These are phyloP conservation scores for Excoecaria agallocha DNA, from an alignment of 345 rosid species.

Conservation along the genomic window DNA sequence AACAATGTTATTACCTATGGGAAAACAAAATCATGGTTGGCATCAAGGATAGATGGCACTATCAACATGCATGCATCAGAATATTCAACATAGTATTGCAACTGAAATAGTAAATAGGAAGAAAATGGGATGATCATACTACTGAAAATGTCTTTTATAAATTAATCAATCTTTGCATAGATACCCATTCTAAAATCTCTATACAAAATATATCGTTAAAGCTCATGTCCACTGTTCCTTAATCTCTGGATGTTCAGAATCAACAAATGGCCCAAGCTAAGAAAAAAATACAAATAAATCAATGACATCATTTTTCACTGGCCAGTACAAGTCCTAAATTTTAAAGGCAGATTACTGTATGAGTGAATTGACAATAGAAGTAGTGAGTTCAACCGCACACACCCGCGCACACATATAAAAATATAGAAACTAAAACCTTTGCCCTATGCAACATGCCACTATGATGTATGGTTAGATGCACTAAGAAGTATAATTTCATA, in stretches of 20 bases:
- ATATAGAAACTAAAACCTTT: too few species aligned
- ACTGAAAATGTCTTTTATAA: slow-evolving; percentile 4
- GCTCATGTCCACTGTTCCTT: slow-evolving; percentile 56
- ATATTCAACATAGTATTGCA: too few species aligned
- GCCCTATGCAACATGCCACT: too few species aligned
- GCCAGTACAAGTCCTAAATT: not conserved
- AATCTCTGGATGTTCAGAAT: slow-evolving; percentile 83
- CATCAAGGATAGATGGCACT: slow-evolving; percentile 83
- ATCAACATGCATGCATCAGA: slow-evolving; percentile 57
- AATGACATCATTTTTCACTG: slow-evolving; percentile 7
- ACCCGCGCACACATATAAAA: too few species aligned
- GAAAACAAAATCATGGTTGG: slow-evolving; percentile 86
- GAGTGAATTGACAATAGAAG: too few species aligned
- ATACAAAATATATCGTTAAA: slow-evolving; percentile 60
- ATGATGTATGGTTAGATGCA: too few species aligned
- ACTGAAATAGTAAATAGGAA: slow-evolving; percentile 38
- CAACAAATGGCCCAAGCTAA: slow-evolving; percentile 92
- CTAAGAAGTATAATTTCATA: too few species aligned
- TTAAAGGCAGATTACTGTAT: too few species aligned
- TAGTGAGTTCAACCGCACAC: too few species aligned
- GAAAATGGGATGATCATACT: not conserved
- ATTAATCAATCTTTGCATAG: slow-evolving; percentile 4
- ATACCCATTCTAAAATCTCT: slow-evolving; percentile 72
- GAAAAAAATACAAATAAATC: slow-evolving; percentile 20
- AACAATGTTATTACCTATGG: slow-evolving; percentile 63